phyloP scores from a whole-genome alignment of 176 grass and related monocot species.

The Pharus latifolius region DNA sequence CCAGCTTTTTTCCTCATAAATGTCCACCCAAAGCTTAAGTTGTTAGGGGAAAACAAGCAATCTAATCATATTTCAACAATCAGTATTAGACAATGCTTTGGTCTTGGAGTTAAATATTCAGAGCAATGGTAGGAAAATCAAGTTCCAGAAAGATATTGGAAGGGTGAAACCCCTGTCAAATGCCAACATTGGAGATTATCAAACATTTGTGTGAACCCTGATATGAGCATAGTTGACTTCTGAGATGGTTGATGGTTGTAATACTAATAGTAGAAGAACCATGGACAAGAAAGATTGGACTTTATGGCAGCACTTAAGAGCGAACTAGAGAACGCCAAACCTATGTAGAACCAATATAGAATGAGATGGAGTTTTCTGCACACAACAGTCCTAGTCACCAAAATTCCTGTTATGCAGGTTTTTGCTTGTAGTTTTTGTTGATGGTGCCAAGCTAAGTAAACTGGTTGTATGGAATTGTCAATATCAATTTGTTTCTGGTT shows the following conservation, averaged over 20 bases:
- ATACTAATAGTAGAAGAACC: neutral
- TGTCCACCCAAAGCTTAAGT: too few relatives aligned
- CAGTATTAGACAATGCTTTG: neutral
- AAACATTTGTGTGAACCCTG: neutral
- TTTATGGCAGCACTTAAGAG: neutral
- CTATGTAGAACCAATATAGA: constrained; percentile 3
- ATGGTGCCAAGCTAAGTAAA: neutral
- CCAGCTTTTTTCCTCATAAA: too few relatives aligned
- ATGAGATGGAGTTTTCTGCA: neutral
- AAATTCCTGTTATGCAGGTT: too few relatives aligned
- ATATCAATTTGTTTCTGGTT: neutral
- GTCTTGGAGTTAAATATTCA: neutral
- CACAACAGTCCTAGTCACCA: too few relatives aligned
- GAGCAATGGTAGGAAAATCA: neutral
- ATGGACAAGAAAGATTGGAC: neutral
- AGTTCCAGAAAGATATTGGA: neutral
- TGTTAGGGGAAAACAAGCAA: too few relatives aligned
- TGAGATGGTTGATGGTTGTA: neutral
- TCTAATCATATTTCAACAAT: too few relatives aligned
- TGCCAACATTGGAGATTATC: neutral
- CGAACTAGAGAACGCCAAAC: neutral
- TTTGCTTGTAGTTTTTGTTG: too few relatives aligned
- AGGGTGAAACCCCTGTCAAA: neutral
- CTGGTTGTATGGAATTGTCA: neutral
- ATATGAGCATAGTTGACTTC: neutral